Evolutionary conservation across 495 filamentous ascomycete species (phyloP).

Genomic region (Neurospora tetraspora): DNA sequence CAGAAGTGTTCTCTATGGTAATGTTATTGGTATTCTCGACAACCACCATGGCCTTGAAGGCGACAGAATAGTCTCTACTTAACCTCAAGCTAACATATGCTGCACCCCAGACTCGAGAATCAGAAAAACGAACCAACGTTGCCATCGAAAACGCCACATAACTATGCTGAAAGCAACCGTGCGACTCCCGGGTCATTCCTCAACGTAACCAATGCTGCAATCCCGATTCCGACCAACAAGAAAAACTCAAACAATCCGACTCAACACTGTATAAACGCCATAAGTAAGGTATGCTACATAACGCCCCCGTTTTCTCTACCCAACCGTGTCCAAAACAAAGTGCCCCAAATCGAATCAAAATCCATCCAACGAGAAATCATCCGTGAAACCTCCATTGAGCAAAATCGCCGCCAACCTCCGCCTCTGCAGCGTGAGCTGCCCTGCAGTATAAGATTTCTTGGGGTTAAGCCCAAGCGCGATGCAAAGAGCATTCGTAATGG

Average conservation of each 20-base stretch:
- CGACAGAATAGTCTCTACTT: not conserved
- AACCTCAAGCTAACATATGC: not conserved
- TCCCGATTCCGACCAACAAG: not conserved
- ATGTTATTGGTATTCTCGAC: not conserved
- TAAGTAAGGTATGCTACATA: not conserved
- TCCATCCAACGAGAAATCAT: constrained; percentile 31
- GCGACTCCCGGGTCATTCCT: not conserved
- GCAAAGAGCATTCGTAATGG: constrained; percentile 63
- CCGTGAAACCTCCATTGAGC: constrained; percentile 52
- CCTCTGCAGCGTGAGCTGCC: constrained; percentile 49
- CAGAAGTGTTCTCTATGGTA: not conserved
- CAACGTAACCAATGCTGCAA: not conserved
- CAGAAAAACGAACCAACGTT: not conserved
- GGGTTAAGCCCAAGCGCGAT: constrained; percentile 56
- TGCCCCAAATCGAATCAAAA: constrained; percentile 5
- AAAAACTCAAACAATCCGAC: not conserved
- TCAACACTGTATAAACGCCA: not conserved
- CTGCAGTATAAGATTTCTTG: constrained; percentile 39
- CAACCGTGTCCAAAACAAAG: not conserved
- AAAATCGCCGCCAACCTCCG: constrained; percentile 58
- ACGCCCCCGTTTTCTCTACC: not conserved
- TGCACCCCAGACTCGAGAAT: not conserved
- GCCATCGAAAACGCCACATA: not conserved
- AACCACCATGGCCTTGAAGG: not conserved
- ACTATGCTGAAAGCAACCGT: not conserved